A percentile compares a stretch with the other conserved stretches of the same genome.
phyloP scores from a whole-genome alignment of 2,329 filamentous ascomycete genomes.

The Arthrinium puccinioides region DNA sequence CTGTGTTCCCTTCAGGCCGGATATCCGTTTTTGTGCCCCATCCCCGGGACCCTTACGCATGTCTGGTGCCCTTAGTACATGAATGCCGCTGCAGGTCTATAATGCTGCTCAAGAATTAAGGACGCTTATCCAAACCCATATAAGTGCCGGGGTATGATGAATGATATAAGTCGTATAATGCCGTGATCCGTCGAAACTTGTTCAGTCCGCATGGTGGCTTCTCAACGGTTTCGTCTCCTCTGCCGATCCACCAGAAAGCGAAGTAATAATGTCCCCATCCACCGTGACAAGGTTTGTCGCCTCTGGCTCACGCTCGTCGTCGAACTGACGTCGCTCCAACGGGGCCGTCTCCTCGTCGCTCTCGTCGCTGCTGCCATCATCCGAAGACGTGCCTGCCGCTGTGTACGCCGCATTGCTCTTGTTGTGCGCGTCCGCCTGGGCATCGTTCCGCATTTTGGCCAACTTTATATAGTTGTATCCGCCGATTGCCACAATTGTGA shows the following conservation, averaged over 20 bases:
- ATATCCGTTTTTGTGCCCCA: no score
- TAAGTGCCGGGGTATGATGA: no score
- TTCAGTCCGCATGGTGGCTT: slow-evolving; percentile 8
- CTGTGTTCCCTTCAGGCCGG: no score
- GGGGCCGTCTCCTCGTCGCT: slow-evolving; percentile 39
- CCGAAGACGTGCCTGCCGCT: slow-evolving; percentile 20
- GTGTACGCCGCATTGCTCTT: slow-evolving; percentile 20
- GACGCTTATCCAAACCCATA: no score
- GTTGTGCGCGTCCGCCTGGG: slow-evolving; percentile 45
- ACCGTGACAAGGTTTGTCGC: slow-evolving; percentile 29
- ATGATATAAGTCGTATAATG: no score
- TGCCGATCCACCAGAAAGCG: no score
- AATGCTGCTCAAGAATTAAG: no score
- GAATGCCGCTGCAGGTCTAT: no score
- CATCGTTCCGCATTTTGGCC: slow-evolving; percentile 75
- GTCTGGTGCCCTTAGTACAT: no score
- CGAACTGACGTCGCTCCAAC: slow-evolving; percentile 31
- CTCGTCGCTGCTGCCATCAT: slow-evolving; percentile 28
- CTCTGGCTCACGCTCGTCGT: slow-evolving; percentile 25
- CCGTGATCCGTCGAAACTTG: no score
- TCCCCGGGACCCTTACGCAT: no score
- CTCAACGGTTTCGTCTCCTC: slow-evolving; percentile 13
- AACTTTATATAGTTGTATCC: slow-evolving; percentile 96
- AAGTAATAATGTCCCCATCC: slow-evolving; percentile 34
- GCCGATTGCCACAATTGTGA: slow-evolving; percentile 80